These are phyloP conservation scores for Paragyromitra xinjiangensis DNA, from an alignment of 495 filamentous ascomycete genomes.

Conservation along the genomic window DNA sequence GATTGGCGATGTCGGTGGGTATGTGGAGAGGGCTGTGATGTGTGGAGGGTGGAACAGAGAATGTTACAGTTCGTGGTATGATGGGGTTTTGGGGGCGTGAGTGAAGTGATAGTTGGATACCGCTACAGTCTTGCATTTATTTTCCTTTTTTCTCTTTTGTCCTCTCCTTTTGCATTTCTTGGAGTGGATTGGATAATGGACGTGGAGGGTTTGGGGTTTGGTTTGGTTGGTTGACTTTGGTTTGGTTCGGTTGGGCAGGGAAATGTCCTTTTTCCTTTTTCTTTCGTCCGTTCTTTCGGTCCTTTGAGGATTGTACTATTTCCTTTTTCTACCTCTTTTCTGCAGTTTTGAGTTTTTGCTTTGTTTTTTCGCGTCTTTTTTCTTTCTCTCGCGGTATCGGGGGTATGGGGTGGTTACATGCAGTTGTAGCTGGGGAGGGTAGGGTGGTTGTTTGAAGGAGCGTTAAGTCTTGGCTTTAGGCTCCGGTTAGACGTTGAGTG, in stretches of 20 bases:
- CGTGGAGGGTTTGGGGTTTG: not conserved
- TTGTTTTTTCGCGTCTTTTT: not conserved
- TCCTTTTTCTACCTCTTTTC: not conserved
- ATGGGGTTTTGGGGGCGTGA: constrained; percentile 63
- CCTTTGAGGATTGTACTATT: not conserved
- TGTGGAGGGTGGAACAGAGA: constrained; percentile 77
- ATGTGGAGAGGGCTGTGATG: constrained; percentile 79
- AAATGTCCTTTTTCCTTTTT: not conserved
- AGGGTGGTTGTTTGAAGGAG: not conserved
- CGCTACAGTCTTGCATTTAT: not conserved
- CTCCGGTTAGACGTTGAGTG: not conserved
- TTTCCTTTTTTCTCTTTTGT: not conserved
- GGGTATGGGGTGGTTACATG: not conserved
- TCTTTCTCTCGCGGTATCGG: not conserved
- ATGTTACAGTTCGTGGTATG: constrained; percentile 83
- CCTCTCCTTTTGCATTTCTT: not conserved
- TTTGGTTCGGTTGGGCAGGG: not conserved
- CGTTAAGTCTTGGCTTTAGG: not conserved
- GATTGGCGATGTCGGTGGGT: constrained; percentile 79
- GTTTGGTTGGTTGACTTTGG: not conserved
- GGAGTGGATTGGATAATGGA: not conserved
- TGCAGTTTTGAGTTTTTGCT: not conserved
- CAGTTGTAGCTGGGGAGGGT: not conserved
- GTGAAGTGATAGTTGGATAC: not conserved
- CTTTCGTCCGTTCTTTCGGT: not conserved